Evolutionary conservation across 176 grass and related monocot genomes (phyloP).

Genomic region (Oryza nivara): DNA sequence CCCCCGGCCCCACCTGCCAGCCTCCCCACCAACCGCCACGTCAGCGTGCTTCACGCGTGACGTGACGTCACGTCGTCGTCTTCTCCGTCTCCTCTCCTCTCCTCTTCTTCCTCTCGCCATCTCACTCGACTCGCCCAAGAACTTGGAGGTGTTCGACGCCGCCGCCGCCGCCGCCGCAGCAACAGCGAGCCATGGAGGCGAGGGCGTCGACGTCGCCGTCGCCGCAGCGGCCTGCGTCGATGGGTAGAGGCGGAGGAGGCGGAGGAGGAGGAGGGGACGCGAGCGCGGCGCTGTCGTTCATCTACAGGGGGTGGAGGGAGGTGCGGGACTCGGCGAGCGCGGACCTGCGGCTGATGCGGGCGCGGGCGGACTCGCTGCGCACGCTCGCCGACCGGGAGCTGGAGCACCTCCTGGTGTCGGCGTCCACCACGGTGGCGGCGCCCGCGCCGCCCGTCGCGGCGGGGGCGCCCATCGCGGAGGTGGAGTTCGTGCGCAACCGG

Average conservation of each 20-base stretch:
- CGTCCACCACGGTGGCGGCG: constrained; percentile 20
- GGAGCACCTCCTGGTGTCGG: constrained; percentile 50
- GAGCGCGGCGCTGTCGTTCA: constrained; percentile 55
- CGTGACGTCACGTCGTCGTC: neutral
- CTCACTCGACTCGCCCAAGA: neutral
- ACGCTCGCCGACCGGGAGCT: constrained; percentile 73
- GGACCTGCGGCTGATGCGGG: constrained; percentile 70
- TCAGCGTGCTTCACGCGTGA: neutral
- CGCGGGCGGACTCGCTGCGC: constrained; percentile 58
- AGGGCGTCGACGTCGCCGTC: neutral
- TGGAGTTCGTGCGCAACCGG: constrained; percentile 68
- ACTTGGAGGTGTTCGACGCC: neutral
- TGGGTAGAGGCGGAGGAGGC: neutral
- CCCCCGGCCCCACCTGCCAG: neutral
- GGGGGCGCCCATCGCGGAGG: constrained; percentile 60
- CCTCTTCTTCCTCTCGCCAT: neutral
- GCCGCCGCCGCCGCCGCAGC: too few relatives aligned
- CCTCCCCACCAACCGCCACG: neutral
- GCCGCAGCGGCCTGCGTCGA: neutral
- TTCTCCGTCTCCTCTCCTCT: neutral
- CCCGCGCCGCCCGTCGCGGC: constrained; percentile 31
- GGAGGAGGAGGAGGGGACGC: neutral
- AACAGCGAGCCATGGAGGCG: neutral
- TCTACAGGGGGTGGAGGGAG: constrained; percentile 77
- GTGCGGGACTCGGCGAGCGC: constrained; percentile 71